Percentiles rank a stretch among this genome's conserved stretches.
These are phyloP conservation scores for Leishmania amazonensis DNA, from an alignment of 208 protist genomes.

Conservation along the genomic window DNA sequence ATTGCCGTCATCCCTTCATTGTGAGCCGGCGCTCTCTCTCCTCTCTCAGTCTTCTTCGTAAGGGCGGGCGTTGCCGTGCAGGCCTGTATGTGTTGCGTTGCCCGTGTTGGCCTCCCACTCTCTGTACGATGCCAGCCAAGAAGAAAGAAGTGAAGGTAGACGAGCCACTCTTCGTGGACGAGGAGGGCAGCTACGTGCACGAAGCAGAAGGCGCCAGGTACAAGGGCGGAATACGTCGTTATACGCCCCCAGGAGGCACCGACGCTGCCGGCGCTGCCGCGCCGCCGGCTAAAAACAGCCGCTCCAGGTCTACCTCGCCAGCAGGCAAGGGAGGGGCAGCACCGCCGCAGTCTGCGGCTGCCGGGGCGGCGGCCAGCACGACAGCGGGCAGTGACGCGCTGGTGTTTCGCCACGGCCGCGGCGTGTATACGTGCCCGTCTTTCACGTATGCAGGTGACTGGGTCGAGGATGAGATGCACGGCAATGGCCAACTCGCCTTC, in stretches of 20 bases:
- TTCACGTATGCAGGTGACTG: slow-evolving; percentile 85
- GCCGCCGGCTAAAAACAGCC: neutral
- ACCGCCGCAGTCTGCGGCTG: neutral
- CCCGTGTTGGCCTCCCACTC: neutral
- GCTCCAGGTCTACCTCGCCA: slow-evolving; percentile 4
- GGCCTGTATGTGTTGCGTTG: neutral
- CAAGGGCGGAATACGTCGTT: slow-evolving; percentile 65
- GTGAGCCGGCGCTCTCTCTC: neutral
- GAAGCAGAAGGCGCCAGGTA: slow-evolving; percentile 66
- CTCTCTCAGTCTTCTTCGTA: no score
- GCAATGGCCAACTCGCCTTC: slow-evolving; percentile 65
- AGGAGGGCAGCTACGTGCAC: slow-evolving; percentile 72
- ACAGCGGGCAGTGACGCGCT: slow-evolving; percentile 1
- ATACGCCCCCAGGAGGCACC: slow-evolving; percentile 4
- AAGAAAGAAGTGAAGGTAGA: slow-evolving; percentile 80
- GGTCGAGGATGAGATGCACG: slow-evolving; percentile 87
- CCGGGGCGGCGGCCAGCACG: neutral
- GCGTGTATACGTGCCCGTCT: slow-evolving; percentile 68
- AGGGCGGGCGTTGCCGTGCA: neutral
- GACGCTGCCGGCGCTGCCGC: neutral
- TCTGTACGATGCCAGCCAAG: slow-evolving; percentile 60
- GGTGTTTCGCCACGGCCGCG: slow-evolving; percentile 70
- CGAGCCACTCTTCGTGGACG: slow-evolving; percentile 76
- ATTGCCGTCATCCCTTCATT: neutral
- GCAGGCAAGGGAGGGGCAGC: slow-evolving; percentile 6